Evolutionary conservation across 2,329 filamentous ascomycete species (phyloP).

Genomic region (Penicillium sp.): DNA sequence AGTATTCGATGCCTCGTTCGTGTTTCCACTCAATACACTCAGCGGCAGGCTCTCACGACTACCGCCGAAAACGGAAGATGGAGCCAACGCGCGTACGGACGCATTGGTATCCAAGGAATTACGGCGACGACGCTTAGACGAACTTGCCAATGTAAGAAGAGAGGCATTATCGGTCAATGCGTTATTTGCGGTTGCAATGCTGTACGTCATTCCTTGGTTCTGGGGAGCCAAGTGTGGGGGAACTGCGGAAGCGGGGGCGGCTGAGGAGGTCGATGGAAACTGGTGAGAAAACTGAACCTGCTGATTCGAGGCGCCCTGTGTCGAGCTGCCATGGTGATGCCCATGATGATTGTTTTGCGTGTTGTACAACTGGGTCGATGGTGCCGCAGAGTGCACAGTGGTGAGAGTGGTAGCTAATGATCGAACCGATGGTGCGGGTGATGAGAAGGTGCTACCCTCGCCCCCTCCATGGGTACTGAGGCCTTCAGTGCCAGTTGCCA

Average conservation of each 20-base stretch:
- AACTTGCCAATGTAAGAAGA: slow-evolving; percentile 62
- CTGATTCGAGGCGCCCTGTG: slow-evolving; percentile 38
- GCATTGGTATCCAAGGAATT: slow-evolving; percentile 64
- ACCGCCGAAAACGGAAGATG: slow-evolving; percentile 61
- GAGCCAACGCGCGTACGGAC: slow-evolving; percentile 61
- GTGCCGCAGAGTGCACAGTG: slow-evolving; percentile 61
- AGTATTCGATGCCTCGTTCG: slow-evolving; percentile 43
- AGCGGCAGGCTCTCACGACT: slow-evolving; percentile 62
- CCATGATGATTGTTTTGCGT: slow-evolving; percentile 32
- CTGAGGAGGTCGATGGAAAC: slow-evolving; percentile 52
- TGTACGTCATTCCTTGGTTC: slow-evolving; percentile 56
- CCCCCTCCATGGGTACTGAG: slow-evolving; percentile 64
- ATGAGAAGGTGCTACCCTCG: slow-evolving; percentile 63
- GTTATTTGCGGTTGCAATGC: slow-evolving; percentile 59
- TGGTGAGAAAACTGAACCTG: slow-evolving; percentile 57
- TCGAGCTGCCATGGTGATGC: slow-evolving; percentile 33
- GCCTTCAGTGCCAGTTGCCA: slow-evolving; percentile 59
- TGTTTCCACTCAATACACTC: slow-evolving; percentile 57
- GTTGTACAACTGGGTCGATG: slow-evolving; percentile 47
- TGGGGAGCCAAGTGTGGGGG: slow-evolving; percentile 55
- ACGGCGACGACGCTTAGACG: slow-evolving; percentile 60
- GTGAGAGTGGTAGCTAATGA: slow-evolving; percentile 64
- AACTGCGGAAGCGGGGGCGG: slow-evolving; percentile 57
- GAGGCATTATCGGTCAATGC: slow-evolving; percentile 63
- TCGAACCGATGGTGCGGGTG: slow-evolving; percentile 61